These are phyloP conservation scores for Ganoderma resinaceum DNA, from an alignment of 1,284 basidiomycete species.

Conservation along the genomic window DNA sequence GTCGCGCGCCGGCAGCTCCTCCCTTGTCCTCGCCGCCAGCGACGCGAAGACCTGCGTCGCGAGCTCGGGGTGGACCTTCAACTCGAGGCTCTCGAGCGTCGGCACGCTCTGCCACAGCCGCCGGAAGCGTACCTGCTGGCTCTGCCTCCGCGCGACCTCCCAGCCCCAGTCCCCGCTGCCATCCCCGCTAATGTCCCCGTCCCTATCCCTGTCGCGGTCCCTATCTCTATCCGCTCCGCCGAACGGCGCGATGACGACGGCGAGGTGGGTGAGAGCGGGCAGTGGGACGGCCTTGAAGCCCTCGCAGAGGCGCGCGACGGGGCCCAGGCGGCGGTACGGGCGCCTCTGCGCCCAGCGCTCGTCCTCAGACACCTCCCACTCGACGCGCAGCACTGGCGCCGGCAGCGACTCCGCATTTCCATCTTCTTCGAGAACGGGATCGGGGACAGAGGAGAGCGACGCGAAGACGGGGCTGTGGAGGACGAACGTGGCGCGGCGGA, in stretches of 20 bases:
- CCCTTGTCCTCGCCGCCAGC: slow-evolving; percentile 7
- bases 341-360: background rate
- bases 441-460: slow-evolving; percentile 1
- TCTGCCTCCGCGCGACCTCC: background rate
- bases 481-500: slow-evolving; percentile 8
- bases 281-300: slow-evolving; percentile 21
- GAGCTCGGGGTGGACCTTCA: slow-evolving; percentile 3
- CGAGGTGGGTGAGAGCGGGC: slow-evolving; percentile 10
- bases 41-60: background rate
- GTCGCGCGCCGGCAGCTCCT: background rate
- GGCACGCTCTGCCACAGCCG: slow-evolving; percentile 12
- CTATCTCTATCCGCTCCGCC: background rate
- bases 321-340: background rate
- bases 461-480: background rate
- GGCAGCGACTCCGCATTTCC: no score
- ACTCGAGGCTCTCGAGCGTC: slow-evolving; percentile 7
- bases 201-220: background rate
- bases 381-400: slow-evolving; percentile 1
- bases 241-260: slow-evolving; percentile 9
- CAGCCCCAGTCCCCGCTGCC: background rate
- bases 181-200: background rate
- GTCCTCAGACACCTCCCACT: slow-evolving; percentile 7
- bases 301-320: slow-evolving; percentile 16
- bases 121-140: slow-evolving; percentile 1
- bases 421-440: no score